Evolutionary conservation across 2,329 filamentous ascomycete species (phyloP).

Genomic region (Fusarium sp.): DNA sequence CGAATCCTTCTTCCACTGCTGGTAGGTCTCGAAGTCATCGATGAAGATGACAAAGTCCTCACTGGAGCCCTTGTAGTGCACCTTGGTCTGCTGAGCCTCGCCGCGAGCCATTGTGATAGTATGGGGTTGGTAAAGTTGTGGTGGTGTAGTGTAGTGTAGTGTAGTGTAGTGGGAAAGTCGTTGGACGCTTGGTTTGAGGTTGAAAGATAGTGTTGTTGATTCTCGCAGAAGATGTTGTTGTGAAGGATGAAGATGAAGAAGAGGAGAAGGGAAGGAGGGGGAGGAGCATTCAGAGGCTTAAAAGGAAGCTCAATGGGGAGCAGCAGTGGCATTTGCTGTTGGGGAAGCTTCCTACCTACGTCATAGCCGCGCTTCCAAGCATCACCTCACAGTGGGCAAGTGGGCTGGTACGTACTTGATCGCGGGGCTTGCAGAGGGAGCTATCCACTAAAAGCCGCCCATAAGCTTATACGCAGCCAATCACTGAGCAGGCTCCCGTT

Average conservation of each 20-base stretch:
- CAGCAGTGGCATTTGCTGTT: slow-evolving; percentile 38
- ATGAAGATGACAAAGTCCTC: slow-evolving; percentile 71
- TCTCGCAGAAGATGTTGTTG: slow-evolving; percentile 14
- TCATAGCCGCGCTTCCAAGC: slow-evolving; percentile 37
- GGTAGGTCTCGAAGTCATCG: slow-evolving; percentile 69
- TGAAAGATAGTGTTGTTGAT: neutral
- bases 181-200: slow-evolving; percentile 11
- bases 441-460: slow-evolving; percentile 13
- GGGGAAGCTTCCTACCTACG: slow-evolving; percentile 40
- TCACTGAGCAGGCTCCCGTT: slow-evolving; percentile 3
- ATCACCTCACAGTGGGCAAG: slow-evolving; percentile 31
- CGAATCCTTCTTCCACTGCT: slow-evolving; percentile 86
- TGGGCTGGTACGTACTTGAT: slow-evolving; percentile 27
- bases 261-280: slow-evolving; percentile 14
- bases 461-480: slow-evolving; percentile 13
- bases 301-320: slow-evolving; percentile 38
- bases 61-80: slow-evolving; percentile 82
- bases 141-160: slow-evolving; percentile 15
- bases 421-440: slow-evolving; percentile 25
- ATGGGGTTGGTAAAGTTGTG: slow-evolving; percentile 32
- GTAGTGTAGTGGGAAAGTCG: slow-evolving; percentile 18
- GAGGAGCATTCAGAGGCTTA: slow-evolving; percentile 35
- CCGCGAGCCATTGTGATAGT: slow-evolving; percentile 73
- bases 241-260: slow-evolving; percentile 26
- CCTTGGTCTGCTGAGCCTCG: slow-evolving; percentile 76